Evolutionary conservation across 1,284 basidiomycete genomes (phyloP).

Genomic region (Microbotryum intermedium): DNA sequence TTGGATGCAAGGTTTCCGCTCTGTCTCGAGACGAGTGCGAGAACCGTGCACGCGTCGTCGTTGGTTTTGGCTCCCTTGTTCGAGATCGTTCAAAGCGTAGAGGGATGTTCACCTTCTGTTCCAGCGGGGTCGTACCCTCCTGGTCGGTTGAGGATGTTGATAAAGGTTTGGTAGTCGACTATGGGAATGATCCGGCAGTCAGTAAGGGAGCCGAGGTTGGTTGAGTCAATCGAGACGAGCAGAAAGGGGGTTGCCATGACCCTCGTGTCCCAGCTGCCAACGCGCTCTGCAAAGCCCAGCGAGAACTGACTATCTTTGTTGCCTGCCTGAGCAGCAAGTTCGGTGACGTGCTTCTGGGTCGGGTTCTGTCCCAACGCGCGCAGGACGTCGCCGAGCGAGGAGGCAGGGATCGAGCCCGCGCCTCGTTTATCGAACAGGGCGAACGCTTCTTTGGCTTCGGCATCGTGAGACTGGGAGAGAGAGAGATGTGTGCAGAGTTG

Average conservation of each 20-base stretch:
- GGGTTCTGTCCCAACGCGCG: slow-evolving; percentile 96
- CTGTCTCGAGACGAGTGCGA: not conserved
- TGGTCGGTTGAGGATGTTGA: slow-evolving; percentile 84
- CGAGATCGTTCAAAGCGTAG: not conserved
- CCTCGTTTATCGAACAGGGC: slow-evolving; percentile 91
- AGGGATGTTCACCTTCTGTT: slow-evolving; percentile 58
- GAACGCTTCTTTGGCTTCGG: slow-evolving; percentile 30
- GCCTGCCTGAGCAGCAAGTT: slow-evolving; percentile 52
- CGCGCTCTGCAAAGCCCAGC: not conserved
- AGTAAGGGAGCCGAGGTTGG: not conserved
- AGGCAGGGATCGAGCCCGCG: slow-evolving; percentile 75
- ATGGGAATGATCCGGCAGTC: too few species aligned
- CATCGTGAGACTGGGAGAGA: not conserved
- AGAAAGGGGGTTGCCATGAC: not conserved
- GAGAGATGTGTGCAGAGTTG: not conserved
- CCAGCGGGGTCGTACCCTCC: slow-evolving; percentile 96
- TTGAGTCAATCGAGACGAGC: not conserved
- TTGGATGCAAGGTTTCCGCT: too few species aligned
- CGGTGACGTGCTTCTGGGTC: slow-evolving; percentile 88
- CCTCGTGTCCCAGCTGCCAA: not conserved
- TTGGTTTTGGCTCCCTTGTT: not conserved
- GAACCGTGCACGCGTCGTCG: too few species aligned
- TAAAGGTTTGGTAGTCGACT: slow-evolving; percentile 86
- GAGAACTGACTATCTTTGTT: slow-evolving; percentile 14
- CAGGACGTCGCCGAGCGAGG: slow-evolving; percentile 87